Base-by-base conservation (phyloP, 495 filamentous ascomycete species). In the Arthonia radiata region DNA sequence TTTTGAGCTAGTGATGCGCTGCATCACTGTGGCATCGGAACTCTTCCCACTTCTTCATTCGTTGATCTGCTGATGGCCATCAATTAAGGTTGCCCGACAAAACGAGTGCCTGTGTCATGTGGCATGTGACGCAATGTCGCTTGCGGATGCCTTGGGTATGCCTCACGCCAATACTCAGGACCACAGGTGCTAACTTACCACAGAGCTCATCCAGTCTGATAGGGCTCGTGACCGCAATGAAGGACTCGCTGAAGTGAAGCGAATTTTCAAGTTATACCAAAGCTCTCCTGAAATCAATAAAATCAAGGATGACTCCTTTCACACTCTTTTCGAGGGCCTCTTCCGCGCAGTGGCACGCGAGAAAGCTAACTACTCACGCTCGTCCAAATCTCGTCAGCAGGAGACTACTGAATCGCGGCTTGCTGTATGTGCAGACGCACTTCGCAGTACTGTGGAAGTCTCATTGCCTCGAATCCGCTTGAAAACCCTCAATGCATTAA, bases 311-410 rank as follows among this genome's bases (percentile, higher is more conserved):
- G 75, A 73, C 36, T 62, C 59, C 11, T 90, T 72, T 38, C 75
- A 89, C 38, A 61, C 59, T 25, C 67, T 93, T 15, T 80, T 71
- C 34, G 80, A 93, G 39, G 61, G 64, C 1, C 48, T 97, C 10
- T 93, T 93, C 39, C 53, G 57, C 19, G 67, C 64, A 34, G 49
- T 66, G 5, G 52, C 68, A 12, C 39, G 52, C 7, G 80, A 93
- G 31, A 73, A 69, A 39, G 53, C 68, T 15, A 33, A 50, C 13
- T 76, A 67, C 37, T 57, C 66, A 27, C 53, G 54, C 30, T 57
- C 63, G 18, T 65, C 57, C 31, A 53, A 51, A 15, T 37, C 44
- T 15, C 59, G 42, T 23, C 47, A 48, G 25, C 57, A 46, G 27
- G 53, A 44, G 33, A 40, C 44, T 4, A 53, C 61, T 22, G 44